Conservation (phyloP, 2,329 filamentous ascomycete genomes). For the Aspergillus sp. region DNA sequence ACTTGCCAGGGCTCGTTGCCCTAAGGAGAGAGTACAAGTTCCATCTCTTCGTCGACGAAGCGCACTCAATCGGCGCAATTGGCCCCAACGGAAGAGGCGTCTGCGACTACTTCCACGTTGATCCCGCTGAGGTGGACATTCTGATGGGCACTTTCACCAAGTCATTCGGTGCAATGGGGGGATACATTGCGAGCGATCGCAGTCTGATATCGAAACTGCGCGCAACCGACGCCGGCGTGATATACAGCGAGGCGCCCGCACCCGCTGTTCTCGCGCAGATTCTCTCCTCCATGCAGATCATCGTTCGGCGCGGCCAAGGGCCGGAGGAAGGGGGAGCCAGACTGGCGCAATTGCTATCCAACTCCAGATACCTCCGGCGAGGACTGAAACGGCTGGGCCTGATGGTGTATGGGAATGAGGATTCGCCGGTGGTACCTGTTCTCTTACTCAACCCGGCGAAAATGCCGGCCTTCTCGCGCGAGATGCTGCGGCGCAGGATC, state of each 20-base stretch:
- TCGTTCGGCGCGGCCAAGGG: conserved; percentile 83
- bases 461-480: conserved; percentile 96
- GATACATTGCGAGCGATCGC: conserved; percentile 89
- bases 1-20: conserved; percentile 80
- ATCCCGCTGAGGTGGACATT: conserved; percentile 84
- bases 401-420: conserved; percentile 96
- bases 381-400: conserved; percentile 94
- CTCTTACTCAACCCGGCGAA: conserved; percentile 96
- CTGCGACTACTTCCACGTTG: conserved; percentile 94
- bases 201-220: conserved; percentile 89
- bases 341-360: conserved; percentile 93
- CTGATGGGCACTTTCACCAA: conserved; percentile 98
- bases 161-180: conserved; percentile 96
- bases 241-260: conserved; percentile 82
- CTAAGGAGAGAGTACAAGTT: conserved; percentile 98
- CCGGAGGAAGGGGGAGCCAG: conserved; percentile 80
- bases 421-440: conserved; percentile 93
- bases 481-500: conserved; percentile 97
- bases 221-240: conserved; percentile 78
- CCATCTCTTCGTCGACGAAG: conserved; percentile 91
- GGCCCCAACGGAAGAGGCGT: conserved; percentile 90
- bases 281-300: conserved; percentile 79
- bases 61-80: conserved; percentile 90
- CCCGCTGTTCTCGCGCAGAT: conserved; percentile 92
- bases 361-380: conserved; percentile 93